phyloP scores from a whole-genome alignment of 2,329 filamentous ascomycete genomes.

The Emydomyces testavorans region DNA sequence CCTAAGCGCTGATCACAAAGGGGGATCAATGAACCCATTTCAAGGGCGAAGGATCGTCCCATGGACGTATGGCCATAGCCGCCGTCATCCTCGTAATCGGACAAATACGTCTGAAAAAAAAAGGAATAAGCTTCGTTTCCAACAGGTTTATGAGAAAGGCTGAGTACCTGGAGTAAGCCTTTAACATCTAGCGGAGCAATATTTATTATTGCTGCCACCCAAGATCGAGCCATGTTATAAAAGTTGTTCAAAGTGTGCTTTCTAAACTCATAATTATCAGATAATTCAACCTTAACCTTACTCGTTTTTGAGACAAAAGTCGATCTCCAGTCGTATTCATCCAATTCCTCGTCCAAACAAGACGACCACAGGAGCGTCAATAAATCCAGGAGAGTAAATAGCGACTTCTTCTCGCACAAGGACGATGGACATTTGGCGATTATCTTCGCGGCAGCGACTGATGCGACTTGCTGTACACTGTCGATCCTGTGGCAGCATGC shows the following conservation, averaged over 20 bases:
- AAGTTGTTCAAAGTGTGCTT: constrained; percentile 67
- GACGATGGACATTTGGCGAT: constrained; percentile 76
- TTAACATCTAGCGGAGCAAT: constrained; percentile 89
- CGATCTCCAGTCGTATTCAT: constrained; percentile 80
- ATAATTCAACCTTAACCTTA: constrained; percentile 75
- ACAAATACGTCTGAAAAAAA: constrained; percentile 64
- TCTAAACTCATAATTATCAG: constrained; percentile 79
- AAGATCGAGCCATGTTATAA: constrained; percentile 62
- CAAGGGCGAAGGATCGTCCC: constrained; percentile 83
- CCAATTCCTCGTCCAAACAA: constrained; percentile 86
- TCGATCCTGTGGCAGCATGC: constrained; percentile 89
- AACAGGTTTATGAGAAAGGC: not conserved
- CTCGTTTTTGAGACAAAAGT: constrained; percentile 66
- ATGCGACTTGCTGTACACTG: constrained; percentile 78
- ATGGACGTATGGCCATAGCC: constrained; percentile 84
- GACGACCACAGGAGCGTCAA: constrained; percentile 90
- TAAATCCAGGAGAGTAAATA: constrained; percentile 87
- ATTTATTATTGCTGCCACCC: constrained; percentile 70
- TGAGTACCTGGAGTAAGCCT: constrained; percentile 59
- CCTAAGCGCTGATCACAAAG: constrained; percentile 72
- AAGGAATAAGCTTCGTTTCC: not conserved
- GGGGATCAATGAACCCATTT: constrained; percentile 81
- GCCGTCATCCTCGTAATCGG: constrained; percentile 84
- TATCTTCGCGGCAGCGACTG: constrained; percentile 71
- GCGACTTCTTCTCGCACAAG: constrained; percentile 74